Base-by-base conservation (phyloP, 192 early-diverging fungal species). In the Rhizophagus sp. region DNA sequence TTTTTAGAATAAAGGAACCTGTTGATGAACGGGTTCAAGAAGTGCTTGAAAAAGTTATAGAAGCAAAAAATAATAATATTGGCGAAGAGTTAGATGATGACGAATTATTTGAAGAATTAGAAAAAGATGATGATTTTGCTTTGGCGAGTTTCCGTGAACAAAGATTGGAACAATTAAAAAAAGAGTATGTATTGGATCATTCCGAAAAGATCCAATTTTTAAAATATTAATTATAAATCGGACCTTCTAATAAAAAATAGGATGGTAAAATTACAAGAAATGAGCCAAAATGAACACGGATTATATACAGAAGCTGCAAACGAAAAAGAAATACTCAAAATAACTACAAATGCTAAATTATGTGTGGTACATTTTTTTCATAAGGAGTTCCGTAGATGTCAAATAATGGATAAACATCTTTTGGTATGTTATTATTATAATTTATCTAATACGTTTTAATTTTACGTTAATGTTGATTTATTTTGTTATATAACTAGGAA, bases 351-450 rank as follows among this genome's bases (percentile, higher is more conserved):
- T 49, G 88, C 91, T 19, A 91, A 90, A 36, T 88, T 87, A n/a
- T 87, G 91, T 22, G 93, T 97, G 0, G 88, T 92, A 10, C 96
- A 98, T 80, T 99, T 99, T 80, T 93, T 85, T 36, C 97, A 99
- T 79, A 91, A 93, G 65, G 95, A 98, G 78, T 99, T 99, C 85
- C 89, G 95, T 66, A 89, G 96, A 44, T 99, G 97, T 82, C 91
- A 94, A 80, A 95, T 98, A 57, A 92, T 99, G 81, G 96, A 99
- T 82, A 91, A 86, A 82, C 97, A 99, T 83, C 81, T 99, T 49
- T 88, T 90, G 78, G 88, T 93, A 84, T 33, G 71, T 67, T 44
- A 12, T 47, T 47, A 41, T 41, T 5, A 8, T 5, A 41, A 6
- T 41, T 41, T 41, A 47, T 12, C 44, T 44, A 44, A 44, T 9